Evolutionary conservation across 768 basidiomycete genomes (phyloP), one percentile per base, ranked within the genome.

Genomic region (Boletus sensibilis): DNA sequence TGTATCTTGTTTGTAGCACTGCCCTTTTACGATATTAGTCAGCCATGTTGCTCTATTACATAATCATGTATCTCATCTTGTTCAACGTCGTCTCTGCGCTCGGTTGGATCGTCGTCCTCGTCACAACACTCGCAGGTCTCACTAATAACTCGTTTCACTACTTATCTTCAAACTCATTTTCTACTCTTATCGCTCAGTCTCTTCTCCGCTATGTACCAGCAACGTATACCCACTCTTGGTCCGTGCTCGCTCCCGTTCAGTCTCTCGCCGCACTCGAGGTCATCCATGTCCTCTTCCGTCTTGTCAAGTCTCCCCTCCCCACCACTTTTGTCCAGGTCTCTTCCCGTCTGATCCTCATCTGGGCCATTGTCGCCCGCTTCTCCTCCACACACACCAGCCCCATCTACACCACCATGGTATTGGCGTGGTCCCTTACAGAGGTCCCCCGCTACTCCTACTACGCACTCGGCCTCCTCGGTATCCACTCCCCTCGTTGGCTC

Each of bases 401-500:
- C 4, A 68, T 94, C 27, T 98, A 91, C 76, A 82, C 91, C 7
- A 86, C 88, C 48, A 96, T 98, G 93, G 82, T 98, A 52, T 73
- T 96, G 58, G 89, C 95, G 0, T 98, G 97, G 97, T 88, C 91
- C 0, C 58, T 86, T 49, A 92, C 94, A 16, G 97, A 99, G 74
- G 83, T 95, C 45, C 85, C 95, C 54, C 91, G 97, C 31, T 98
- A 98, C 74, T 69, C 83, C 10, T 96, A 88, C 78, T 99, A 98
- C 71, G 86, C 88, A 2, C 75, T 79, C 64, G 78, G 76, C 41
- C 79, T 96, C 5, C 58, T 90, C 40, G 82, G 83, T 6, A 71
- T 79, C 21, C 58, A 56, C 3, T 33, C 71, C 16, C 82, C 91
- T 13, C 62, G 81, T 6, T 87, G 80, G 76, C 80, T 92, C 41